phyloP scores from a whole-genome alignment of 2,329 filamentous ascomycete species.

The Colletotrichum kahawae region DNA sequence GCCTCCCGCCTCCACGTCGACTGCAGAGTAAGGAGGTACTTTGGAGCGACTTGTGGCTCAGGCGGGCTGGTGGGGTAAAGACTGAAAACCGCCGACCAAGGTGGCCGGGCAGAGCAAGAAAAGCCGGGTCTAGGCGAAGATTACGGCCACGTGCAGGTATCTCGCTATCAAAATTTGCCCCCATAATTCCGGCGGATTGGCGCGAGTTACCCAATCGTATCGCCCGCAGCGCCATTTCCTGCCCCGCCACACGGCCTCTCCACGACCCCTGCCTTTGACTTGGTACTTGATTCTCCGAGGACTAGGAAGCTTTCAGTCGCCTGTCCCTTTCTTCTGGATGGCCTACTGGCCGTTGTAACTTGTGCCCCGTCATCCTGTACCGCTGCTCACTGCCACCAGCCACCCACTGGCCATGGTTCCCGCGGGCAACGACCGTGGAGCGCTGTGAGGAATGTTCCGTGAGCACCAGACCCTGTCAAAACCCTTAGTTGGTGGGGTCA shows the following conservation, averaged over 20 bases:
- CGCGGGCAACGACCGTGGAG: not conserved
- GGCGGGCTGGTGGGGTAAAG: not conserved
- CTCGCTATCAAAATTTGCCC: not conserved
- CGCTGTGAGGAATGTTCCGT: not conserved
- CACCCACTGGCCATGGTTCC: not conserved
- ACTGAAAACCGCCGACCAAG: not conserved
- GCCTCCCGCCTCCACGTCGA: constrained; percentile 19
- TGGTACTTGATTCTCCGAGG: not conserved
- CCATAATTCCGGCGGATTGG: not conserved
- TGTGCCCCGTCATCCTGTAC: not conserved
- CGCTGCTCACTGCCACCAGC: not conserved
- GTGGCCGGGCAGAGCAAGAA: not conserved
- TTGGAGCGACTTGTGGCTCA: constrained; percentile 5
- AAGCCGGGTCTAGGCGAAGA: not conserved
- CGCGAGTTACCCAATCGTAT: constrained; percentile 1
- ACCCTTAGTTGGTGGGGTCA: constrained; percentile 11
- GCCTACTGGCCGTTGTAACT: not conserved
- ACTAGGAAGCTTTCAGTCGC: not conserved
- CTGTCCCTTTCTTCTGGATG: not conserved
- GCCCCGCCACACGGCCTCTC: constrained; percentile 20
- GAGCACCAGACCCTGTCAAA: not conserved
- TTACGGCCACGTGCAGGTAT: constrained; percentile 8
- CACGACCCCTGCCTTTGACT: constrained; percentile 4
- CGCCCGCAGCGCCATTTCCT: not conserved
- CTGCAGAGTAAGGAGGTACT: constrained; percentile 10